Conservation (phyloP, 495 filamentous ascomycete species). For the Penicillium silybi region DNA sequence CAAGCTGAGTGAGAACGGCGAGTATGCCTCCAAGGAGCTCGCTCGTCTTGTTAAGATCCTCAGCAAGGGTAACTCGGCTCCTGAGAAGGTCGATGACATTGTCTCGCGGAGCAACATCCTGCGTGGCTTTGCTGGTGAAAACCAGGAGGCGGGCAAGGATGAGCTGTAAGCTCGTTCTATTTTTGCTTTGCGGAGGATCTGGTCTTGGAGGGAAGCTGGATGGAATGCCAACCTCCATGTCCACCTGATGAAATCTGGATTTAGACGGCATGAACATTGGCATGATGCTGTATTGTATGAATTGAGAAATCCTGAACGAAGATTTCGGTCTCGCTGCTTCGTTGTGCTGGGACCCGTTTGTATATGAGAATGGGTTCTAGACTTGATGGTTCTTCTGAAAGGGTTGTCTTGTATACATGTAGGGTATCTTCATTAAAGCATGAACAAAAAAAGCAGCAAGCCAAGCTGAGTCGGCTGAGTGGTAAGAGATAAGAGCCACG, state of each 20-base stretch:
- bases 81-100: conserved; percentile 86
- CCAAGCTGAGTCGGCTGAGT: neutral
- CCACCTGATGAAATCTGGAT: conserved; percentile 4
- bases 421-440: conserved; percentile 22
- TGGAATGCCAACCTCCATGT: neutral
- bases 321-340: neutral
- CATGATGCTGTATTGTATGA: conserved; percentile 16
- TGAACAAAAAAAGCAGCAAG: conserved; percentile 1
- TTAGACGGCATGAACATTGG: conserved; percentile 1
- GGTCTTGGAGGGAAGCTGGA: conserved; percentile 1
- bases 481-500: neutral
- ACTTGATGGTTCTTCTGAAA: neutral
- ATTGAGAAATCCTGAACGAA: conserved; percentile 9
- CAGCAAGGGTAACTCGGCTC: conserved; percentile 78
- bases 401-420: conserved; percentile 9
- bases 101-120: conserved; percentile 85
- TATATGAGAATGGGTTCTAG: conserved; percentile 3
- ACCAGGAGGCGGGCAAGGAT: conserved; percentile 42
- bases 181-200: conserved; percentile 3
- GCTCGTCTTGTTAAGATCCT: conserved; percentile 73
- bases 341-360: neutral
- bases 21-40: conserved; percentile 83
- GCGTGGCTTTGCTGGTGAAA: conserved; percentile 60
- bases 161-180: conserved; percentile 55
- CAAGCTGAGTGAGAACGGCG: conserved; percentile 72